A percentile compares a stretch with the other conserved stretches of the same genome.
phyloP scores from a whole-genome alignment of 129 eudicot genomes.

The Logfia minima region DNA sequence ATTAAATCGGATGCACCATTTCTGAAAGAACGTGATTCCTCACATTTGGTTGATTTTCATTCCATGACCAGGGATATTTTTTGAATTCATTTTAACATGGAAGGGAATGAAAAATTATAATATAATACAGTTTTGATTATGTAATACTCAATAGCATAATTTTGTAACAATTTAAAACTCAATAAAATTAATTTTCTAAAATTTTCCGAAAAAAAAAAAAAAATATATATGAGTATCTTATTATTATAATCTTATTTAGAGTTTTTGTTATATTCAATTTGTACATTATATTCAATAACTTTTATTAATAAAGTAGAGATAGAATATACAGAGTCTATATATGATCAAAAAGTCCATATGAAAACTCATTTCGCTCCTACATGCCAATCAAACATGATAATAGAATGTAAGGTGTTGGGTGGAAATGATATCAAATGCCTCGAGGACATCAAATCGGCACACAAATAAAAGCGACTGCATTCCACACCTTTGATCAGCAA shows the following conservation, averaged over 20 bases:
- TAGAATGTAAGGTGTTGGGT: neutral
- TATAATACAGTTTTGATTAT: too few species aligned
- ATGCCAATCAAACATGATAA: neutral
- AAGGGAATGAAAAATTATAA: neutral
- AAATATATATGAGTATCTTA: neutral
- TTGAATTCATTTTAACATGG: neutral
- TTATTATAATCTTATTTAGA: neutral
- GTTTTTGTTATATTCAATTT: neutral
- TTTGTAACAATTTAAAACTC: neutral
- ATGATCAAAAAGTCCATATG: neutral
- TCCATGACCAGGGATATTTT: neutral
- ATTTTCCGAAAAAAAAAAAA: neutral
- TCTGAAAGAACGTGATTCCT: neutral
- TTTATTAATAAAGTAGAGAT: neutral
- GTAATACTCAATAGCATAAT: neutral
- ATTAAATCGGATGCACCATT: neutral
- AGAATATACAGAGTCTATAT: neutral
- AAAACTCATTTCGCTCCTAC: neutral
- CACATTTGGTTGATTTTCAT: neutral
- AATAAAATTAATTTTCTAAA: neutral
- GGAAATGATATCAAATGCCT: conserved; percentile 15
- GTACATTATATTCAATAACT: neutral
- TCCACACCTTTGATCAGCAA: neutral
- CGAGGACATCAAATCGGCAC: neutral
- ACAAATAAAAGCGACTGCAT: neutral